These are phyloP conservation scores for Ustilago crameri DNA, from an alignment of 1,284 basidiomycete species.

Conservation along the genomic window DNA sequence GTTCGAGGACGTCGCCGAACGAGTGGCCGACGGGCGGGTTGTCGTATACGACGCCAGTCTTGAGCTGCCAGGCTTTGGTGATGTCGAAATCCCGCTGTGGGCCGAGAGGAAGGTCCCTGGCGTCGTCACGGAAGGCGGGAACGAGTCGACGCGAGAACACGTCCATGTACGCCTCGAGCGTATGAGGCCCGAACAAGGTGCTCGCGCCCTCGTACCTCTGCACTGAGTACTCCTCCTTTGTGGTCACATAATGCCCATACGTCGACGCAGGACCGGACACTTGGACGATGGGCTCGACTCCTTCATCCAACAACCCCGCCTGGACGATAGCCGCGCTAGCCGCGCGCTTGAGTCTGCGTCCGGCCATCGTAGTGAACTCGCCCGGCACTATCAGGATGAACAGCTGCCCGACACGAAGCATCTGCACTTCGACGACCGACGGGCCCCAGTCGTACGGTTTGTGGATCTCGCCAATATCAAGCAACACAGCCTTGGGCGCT, in stretches of 20 bases:
- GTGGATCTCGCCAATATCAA: constrained; percentile 60
- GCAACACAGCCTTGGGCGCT: constrained; percentile 80
- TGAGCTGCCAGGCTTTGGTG: constrained; percentile 73
- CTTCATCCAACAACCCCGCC: constrained; percentile 74
- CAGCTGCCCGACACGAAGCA: constrained; percentile 81
- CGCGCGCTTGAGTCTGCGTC: constrained; percentile 73
- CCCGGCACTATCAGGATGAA: constrained; percentile 82
- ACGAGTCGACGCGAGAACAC: constrained; percentile 72
- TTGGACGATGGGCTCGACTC: constrained; percentile 53
- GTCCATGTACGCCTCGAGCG: constrained; percentile 81
- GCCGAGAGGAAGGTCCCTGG: constrained; percentile 73
- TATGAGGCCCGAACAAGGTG: constrained; percentile 82
- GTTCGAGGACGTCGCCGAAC: constrained; percentile 77
- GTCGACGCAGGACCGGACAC: constrained; percentile 79
- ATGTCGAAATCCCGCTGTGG: constrained; percentile 77
- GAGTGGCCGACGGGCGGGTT: constrained; percentile 70
- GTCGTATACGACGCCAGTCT: constrained; percentile 53
- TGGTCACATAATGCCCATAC: constrained; percentile 79
- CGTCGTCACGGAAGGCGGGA: constrained; percentile 70
- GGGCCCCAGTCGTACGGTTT: constrained; percentile 81
- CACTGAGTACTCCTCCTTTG: constrained; percentile 78
- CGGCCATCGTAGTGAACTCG: constrained; percentile 75
- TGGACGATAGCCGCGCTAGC: constrained; percentile 76
- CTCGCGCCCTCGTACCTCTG: constrained; percentile 86
- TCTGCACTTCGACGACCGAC: constrained; percentile 80